Conservation (phyloP, 371 early-diverging fungal genomes). For the Parasitella parasitica region DNA sequence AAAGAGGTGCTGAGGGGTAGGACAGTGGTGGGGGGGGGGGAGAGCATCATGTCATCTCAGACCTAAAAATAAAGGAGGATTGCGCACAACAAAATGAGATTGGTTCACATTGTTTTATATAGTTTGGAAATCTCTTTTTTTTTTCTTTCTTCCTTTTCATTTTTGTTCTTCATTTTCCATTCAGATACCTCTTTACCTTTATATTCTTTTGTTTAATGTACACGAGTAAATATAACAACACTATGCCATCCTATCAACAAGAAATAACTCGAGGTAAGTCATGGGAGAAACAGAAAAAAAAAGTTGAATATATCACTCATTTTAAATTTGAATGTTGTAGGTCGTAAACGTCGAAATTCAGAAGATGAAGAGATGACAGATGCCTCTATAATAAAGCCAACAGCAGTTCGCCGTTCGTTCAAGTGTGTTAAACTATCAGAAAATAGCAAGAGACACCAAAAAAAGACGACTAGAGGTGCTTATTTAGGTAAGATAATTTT, state of each 20-base stretch:
- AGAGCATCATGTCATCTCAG: neutral
- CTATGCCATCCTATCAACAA: neutral
- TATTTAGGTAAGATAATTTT: slow-evolving; percentile 28
- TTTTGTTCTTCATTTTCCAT: neutral
- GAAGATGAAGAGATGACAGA: slow-evolving; percentile 53
- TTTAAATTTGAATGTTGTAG: slow-evolving; percentile 5
- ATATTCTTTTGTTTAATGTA: neutral
- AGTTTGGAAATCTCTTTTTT: neutral
- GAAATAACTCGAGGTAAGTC: slow-evolving; percentile 5
- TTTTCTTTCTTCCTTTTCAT: neutral
- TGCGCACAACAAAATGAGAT: neutral
- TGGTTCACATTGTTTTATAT: neutral
- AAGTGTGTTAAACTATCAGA: slow-evolving; percentile 15
- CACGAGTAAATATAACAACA: neutral
- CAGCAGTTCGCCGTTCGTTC: slow-evolving; percentile 9
- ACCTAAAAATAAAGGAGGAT: neutral
- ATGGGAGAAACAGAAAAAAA: neutral
- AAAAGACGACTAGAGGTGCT: slow-evolving; percentile 26
- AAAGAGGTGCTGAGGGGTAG: neutral
- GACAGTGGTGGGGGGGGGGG: neutral
- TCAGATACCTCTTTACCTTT: neutral
- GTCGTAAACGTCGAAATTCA: slow-evolving; percentile 43
- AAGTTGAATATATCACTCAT: neutral
- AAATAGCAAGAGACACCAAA: slow-evolving; percentile 28
- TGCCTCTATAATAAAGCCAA: slow-evolving; percentile 1